Evolutionary conservation across 768 basidiomycete species (phyloP).

Genomic region (Suillus alpinus): DNA sequence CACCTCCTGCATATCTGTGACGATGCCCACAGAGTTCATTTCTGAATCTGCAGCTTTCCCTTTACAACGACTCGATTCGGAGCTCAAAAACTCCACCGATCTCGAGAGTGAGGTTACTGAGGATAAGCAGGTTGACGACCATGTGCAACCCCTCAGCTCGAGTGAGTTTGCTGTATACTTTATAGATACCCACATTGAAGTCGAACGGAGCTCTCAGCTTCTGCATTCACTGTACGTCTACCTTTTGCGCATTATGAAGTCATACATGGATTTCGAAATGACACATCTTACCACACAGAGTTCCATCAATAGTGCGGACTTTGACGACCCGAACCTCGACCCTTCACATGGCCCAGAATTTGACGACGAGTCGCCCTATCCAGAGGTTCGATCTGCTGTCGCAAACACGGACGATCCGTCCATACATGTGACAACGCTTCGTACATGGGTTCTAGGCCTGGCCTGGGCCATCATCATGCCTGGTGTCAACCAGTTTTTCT

Average conservation of each 20-base stretch:
- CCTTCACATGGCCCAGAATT: constrained; percentile 8
- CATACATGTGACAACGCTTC: constrained; percentile 60
- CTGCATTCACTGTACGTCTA: constrained; percentile 17
- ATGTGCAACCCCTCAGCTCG: constrained; percentile 14
- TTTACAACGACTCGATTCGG: constrained; percentile 11
- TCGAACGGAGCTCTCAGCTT: constrained; percentile 12
- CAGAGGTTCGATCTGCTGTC: constrained; percentile 69
- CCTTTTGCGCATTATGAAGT: neutral
- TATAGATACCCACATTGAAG: neutral
- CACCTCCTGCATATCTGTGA: neutral
- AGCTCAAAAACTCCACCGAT: constrained; percentile 9
- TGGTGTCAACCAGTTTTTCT: constrained; percentile 73
- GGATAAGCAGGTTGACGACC: constrained; percentile 23
- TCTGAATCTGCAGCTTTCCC: constrained; percentile 16
- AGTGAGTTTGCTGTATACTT: constrained; percentile 15
- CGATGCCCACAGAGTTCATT: constrained; percentile 19
- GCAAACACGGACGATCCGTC: constrained; percentile 68
- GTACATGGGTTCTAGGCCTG: constrained; percentile 73
- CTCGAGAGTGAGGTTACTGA: constrained; percentile 14
- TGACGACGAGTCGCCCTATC: constrained; percentile 69
- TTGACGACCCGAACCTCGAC: constrained; percentile 28
- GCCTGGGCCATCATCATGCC: constrained; percentile 64
- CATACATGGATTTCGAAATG: neutral
- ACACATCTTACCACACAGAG: neutral
- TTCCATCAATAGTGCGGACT: constrained; percentile 9